Evolutionary conservation across 352 stramenopile species (phyloP).

Genomic region (Peronospora tabacina): DNA sequence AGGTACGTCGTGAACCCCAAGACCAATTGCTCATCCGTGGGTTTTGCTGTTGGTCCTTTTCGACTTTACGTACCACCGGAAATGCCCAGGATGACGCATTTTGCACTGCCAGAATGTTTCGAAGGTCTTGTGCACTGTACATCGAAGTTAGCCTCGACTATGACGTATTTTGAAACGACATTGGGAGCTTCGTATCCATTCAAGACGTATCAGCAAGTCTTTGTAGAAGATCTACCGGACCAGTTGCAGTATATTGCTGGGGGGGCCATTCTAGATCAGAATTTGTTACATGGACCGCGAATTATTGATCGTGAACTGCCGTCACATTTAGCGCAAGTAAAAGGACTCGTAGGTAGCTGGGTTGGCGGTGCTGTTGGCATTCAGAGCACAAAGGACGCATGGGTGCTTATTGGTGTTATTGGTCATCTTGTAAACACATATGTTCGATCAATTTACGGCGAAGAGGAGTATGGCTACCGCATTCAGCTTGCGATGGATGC

Average conservation of each 20-base stretch:
- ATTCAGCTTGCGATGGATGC: conserved; percentile 83
- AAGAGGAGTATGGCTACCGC: conserved; percentile 81
- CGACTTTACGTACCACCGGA: conserved; percentile 61
- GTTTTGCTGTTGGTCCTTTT: conserved; percentile 77
- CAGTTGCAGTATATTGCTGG: conserved; percentile 63
- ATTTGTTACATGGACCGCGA: conserved; percentile 56
- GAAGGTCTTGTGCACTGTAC: conserved; percentile 73
- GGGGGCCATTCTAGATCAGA: conserved; percentile 68
- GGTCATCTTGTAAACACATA: conserved; percentile 80
- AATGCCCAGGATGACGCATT: conserved; percentile 81
- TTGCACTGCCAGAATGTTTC: conserved; percentile 67
- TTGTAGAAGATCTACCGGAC: conserved; percentile 75
- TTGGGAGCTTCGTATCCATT: conserved; percentile 71
- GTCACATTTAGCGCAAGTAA: conserved; percentile 77
- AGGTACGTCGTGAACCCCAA: conserved; percentile 74
- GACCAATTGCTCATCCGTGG: conserved; percentile 74
- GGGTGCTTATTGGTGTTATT: conserved; percentile 76
- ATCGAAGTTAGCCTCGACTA: conserved; percentile 57
- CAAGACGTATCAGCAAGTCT: conserved; percentile 84
- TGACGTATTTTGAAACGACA: conserved; percentile 72
- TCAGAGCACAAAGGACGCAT: conserved; percentile 79
- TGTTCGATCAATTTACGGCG: conserved; percentile 65
- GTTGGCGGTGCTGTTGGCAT: conserved; percentile 72
- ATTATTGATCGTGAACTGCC: conserved; percentile 80
- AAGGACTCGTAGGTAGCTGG: conserved; percentile 71